Percentiles rank a stretch among this genome's conserved stretches.
phyloP scores from a whole-genome alignment of 2,329 filamentous ascomycete genomes.

The Penicillium sp. region DNA sequence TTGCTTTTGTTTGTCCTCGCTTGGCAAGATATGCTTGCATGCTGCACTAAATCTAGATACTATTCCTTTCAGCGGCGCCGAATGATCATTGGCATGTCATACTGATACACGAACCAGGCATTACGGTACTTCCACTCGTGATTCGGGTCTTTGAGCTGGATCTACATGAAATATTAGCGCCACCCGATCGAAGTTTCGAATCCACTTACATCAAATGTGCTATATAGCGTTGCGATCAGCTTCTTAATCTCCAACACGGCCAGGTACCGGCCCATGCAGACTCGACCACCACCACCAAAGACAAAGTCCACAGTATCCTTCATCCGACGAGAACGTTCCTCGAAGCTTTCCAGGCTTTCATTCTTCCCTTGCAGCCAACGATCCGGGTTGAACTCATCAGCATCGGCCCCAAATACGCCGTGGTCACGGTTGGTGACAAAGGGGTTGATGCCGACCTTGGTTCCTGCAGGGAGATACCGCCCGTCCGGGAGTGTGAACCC shows the following conservation, averaged over 20 bases:
- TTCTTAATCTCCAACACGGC: conserved; percentile 62
- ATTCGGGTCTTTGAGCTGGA: conserved; percentile 54
- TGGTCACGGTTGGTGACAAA: conserved; percentile 42
- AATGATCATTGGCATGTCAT: conserved; percentile 52
- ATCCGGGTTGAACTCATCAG: conserved; percentile 49
- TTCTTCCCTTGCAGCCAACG: conserved; percentile 47
- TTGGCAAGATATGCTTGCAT: background rate
- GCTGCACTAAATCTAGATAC: background rate
- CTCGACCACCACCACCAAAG: conserved; percentile 57
- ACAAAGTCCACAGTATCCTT: conserved; percentile 40
- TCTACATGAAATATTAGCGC: conserved; percentile 44
- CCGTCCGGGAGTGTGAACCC: conserved; percentile 32
- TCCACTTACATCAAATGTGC: conserved; percentile 19
- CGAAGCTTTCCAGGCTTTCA: conserved; percentile 38
- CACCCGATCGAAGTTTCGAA: background rate
- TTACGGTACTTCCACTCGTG: conserved; percentile 55
- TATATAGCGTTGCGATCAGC: conserved; percentile 53
- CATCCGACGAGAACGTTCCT: conserved; percentile 39
- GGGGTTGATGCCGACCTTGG: conserved; percentile 38
- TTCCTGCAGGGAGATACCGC: conserved; percentile 37
- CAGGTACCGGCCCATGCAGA: conserved; percentile 59
- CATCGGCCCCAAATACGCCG: conserved; percentile 48
- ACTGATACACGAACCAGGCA: conserved; percentile 63
- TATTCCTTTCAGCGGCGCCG: conserved; percentile 5
- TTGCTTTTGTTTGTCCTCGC: background rate